phyloP scores from a whole-genome alignment of 352 stramenopile genomes.

The Pythium diclinum region DNA sequence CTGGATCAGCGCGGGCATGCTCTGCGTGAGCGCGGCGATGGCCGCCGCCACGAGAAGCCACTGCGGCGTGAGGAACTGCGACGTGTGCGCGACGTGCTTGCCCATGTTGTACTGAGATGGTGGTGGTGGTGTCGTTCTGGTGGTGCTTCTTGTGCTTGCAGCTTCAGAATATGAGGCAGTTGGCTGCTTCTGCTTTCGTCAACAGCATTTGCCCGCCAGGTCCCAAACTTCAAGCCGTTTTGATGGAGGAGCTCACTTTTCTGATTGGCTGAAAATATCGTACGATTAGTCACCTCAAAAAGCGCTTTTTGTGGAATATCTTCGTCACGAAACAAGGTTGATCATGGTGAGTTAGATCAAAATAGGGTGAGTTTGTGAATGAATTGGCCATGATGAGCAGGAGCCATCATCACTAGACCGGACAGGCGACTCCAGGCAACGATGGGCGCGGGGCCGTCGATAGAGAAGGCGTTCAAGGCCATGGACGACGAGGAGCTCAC shows the following conservation, averaged over 20 bases:
- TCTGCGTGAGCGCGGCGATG: conserved; percentile 31
- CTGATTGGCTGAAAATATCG: conserved; percentile 10
- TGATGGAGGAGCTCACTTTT: neutral
- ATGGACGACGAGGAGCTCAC: conserved; percentile 64
- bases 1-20: conserved; percentile 24
- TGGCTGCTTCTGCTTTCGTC: neutral
- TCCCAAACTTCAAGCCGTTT: neutral
- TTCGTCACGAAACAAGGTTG: no score
- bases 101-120: conserved; percentile 17
- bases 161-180: conserved; percentile 6
- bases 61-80: conserved; percentile 30
- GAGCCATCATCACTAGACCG: neutral
- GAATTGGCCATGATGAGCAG: neutral
- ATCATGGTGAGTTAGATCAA: neutral
- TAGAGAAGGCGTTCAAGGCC: conserved; percentile 51
- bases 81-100: conserved; percentile 19
- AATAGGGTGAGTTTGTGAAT: conserved; percentile 7
- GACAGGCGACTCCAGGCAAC: neutral
- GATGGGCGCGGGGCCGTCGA: conserved; percentile 35
- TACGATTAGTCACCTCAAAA: neutral
- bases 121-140: neutral
- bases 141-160: neutral
- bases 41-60: conserved; percentile 32
- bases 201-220: neutral
- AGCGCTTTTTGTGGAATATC: no score